phyloP scores from a whole-genome alignment of 2,329 filamentous ascomycete species.

The Pseudovirgaria hyperparasitica region DNA sequence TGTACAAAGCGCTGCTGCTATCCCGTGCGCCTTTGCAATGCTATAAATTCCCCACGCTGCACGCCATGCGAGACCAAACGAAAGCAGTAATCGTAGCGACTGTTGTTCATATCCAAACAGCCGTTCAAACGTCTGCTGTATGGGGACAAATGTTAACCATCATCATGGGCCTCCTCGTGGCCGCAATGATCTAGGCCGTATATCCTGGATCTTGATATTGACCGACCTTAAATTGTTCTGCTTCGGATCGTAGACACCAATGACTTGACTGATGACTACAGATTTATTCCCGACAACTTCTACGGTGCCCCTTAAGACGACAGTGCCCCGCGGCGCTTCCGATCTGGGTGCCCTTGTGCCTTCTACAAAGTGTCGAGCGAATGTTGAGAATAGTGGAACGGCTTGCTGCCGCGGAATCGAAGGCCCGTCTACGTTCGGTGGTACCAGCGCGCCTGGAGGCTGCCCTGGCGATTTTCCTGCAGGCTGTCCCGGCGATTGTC shows the following conservation, averaged over 20 bases:
- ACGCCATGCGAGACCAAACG: no score
- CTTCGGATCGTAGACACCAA: conserved; percentile 32
- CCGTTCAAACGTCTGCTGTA: no score
- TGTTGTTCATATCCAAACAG: no score
- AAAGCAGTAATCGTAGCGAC: no score
- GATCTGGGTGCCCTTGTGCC: conserved; percentile 14
- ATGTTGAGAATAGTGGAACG: conserved; percentile 14
- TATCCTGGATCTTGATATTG: conserved; percentile 13
- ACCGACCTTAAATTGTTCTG: conserved; percentile 22
- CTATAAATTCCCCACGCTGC: no score
- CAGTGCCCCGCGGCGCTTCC: conserved; percentile 30
- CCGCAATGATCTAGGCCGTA: no score
- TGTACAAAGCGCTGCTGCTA: no score
- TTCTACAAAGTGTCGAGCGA: conserved; percentile 13
- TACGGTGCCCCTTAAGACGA: conserved; percentile 32
- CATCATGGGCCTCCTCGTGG: no score
- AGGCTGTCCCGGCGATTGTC: conserved; percentile 9
- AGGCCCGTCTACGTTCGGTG: conserved; percentile 9
- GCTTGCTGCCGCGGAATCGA: conserved; percentile 14
- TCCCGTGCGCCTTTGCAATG: no score
- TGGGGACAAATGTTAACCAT: no score
- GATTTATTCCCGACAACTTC: conserved; percentile 32
- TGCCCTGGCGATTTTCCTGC: not conserved
- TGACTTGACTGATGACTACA: conserved; percentile 30
- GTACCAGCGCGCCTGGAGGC: conserved; percentile 2